Evolutionary conservation across 163 green algal genomes (phyloP).

Genomic region (Trebouxiophyceae sp.): DNA sequence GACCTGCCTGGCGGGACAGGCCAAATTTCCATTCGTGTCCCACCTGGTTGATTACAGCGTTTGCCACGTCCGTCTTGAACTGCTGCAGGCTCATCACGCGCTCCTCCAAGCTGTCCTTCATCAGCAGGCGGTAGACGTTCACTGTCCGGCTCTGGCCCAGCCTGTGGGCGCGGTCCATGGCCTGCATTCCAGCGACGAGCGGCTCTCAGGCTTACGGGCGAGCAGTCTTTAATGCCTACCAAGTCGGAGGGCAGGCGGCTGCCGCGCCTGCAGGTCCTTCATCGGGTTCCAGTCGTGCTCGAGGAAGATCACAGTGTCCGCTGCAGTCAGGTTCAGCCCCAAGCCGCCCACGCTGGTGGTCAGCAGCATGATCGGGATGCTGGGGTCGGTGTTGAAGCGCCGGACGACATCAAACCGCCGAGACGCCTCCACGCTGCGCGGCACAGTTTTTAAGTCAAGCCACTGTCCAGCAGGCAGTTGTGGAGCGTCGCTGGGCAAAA

Average conservation of each 20-base stretch:
- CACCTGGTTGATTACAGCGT: constrained; percentile 70
- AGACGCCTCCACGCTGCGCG: constrained; percentile 44
- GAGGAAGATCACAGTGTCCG: constrained; percentile 97
- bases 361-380: constrained; percentile 90
- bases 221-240: no score
- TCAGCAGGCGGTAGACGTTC: constrained; percentile 95
- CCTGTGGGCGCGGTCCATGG: constrained; percentile 97
- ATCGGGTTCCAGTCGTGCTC: constrained; percentile 99
- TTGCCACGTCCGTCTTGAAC: constrained; percentile 95
- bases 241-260: not conserved
- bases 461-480: not conserved
- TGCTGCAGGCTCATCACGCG: constrained; percentile 91
- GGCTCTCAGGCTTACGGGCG: not conserved
- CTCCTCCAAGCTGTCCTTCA: constrained; percentile 87
- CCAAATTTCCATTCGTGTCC: no score
- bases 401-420: constrained; percentile 76
- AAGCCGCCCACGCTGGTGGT: constrained; percentile 87
- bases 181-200: constrained; percentile 42
- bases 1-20: no score
- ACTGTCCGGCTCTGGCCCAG: constrained; percentile 91
- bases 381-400: constrained; percentile 94
- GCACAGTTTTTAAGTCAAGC: not conserved
- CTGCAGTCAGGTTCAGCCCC: constrained; percentile 95
- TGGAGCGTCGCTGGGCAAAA: not conserved
- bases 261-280: constrained; percentile 84